phyloP scores from a whole-genome alignment of 306 rosid species.

The Trichosanthes cucumerina region DNA sequence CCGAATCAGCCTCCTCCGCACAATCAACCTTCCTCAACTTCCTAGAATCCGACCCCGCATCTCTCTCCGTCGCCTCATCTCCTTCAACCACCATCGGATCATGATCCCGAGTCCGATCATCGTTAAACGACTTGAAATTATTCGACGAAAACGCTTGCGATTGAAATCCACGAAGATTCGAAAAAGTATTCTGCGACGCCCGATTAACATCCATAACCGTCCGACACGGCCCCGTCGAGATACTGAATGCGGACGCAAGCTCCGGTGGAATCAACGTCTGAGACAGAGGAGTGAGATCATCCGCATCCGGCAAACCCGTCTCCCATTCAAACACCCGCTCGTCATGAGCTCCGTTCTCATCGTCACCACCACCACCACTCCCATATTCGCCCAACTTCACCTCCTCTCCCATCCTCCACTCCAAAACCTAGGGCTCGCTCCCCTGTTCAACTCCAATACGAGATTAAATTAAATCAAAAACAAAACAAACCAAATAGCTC shows the following conservation, averaged over 20 bases:
- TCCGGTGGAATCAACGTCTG: constrained; percentile 66
- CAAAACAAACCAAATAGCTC: neutral
- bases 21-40: constrained; percentile 48
- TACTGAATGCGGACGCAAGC: constrained; percentile 81
- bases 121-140: constrained; percentile 29
- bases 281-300: constrained; percentile 67
- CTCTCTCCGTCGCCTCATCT: constrained; percentile 35
- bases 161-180: constrained; percentile 38
- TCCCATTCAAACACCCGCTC: constrained; percentile 81
- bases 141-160: constrained; percentile 37
- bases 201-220: constrained; percentile 64
- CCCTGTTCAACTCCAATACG: neutral
- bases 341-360: constrained; percentile 32
- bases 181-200: constrained; percentile 64
- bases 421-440: neutral
- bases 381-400: constrained; percentile 45
- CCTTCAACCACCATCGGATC: constrained; percentile 38
- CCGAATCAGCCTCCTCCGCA: constrained; percentile 64
- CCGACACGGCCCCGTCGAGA: constrained; percentile 55
- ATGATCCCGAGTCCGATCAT: constrained; percentile 14
- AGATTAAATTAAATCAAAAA: neutral
- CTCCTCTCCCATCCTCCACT: constrained; percentile 58
- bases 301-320: constrained; percentile 49
- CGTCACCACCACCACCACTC: constrained; percentile 1
- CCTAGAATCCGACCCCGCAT: constrained; percentile 47